A percentile compares a stretch with the other conserved stretches of the same genome.
These are phyloP conservation scores for Amborella trichopoda DNA, from an alignment of 164 flowering plant species.

Conservation along the genomic window DNA sequence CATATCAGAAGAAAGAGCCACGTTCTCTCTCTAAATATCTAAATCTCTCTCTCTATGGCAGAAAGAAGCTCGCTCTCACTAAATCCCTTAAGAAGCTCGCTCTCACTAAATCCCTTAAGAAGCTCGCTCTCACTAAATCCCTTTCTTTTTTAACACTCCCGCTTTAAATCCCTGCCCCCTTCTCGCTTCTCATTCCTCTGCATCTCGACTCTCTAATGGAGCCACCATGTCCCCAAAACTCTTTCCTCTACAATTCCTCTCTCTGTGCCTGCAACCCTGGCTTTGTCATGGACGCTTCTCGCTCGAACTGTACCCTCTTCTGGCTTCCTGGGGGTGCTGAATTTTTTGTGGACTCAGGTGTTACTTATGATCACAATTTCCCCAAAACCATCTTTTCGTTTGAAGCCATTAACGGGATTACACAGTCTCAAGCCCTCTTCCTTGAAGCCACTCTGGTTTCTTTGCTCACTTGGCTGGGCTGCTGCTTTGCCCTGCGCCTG, in stretches of 20 bases:
- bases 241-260: conserved; percentile 48
- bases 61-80: too few relatives aligned
- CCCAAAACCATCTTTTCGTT: conserved; percentile 49
- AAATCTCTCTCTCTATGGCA: too few relatives aligned
- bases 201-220: too few relatives aligned
- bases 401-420: conserved; percentile 52
- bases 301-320: conserved; percentile 31
- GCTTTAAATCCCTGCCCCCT: too few relatives aligned
- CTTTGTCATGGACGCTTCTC: conserved; percentile 19
- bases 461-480: conserved; percentile 51
- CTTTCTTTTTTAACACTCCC: too few relatives aligned
- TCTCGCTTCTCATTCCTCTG: too few relatives aligned
- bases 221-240: conserved; percentile 40
- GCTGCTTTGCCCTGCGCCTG: conserved; percentile 45
- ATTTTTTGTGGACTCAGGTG: conserved; percentile 33
- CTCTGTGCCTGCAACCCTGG: conserved; percentile 73
- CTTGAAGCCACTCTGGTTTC: conserved; percentile 37
- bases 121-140: too few relatives aligned
- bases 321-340: conserved; percentile 7
- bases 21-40: too few relatives aligned
- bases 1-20: too few relatives aligned
- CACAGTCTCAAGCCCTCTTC: conserved; percentile 23
- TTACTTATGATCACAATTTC: conserved; percentile 32
- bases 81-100: too few relatives aligned
- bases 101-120: too few relatives aligned